A percentile compares a stretch with the other conserved stretches of the same genome.
phyloP scores from a whole-genome alignment of 1,284 basidiomycete species.

The Ustilago lituana region DNA sequence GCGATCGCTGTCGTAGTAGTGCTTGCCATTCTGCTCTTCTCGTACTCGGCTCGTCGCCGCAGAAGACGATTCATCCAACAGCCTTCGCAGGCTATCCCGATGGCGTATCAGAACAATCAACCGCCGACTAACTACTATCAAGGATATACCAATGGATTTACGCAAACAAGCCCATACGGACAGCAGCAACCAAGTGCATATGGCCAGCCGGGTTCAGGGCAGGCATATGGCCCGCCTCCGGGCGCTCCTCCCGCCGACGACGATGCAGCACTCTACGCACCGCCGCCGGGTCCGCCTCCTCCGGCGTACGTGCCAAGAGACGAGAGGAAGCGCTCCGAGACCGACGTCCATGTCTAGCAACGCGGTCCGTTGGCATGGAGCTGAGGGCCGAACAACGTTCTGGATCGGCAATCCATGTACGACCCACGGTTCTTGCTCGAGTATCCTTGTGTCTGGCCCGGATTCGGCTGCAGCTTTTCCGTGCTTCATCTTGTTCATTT shows the following conservation, averaged over 20 bases:
- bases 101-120: constrained; percentile 34
- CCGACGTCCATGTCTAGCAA: too few species aligned
- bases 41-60: constrained; percentile 9
- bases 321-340: constrained; percentile 26
- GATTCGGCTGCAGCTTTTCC: background rate
- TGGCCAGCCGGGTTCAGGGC: constrained; percentile 10
- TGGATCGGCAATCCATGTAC: too few species aligned
- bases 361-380: too few species aligned
- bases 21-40: constrained; percentile 15
- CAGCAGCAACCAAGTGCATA: constrained; percentile 18
- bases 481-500: background rate
- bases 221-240: constrained; percentile 35
- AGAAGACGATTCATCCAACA: constrained; percentile 27
- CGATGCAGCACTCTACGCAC: constrained; percentile 31
- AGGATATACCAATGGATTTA: constrained; percentile 25
- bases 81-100: constrained; percentile 13
- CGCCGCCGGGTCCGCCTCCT: constrained; percentile 37
- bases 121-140: constrained; percentile 16
- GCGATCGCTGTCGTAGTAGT: constrained; percentile 27
- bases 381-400: too few species aligned
- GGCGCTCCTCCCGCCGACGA: constrained; percentile 20
- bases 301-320: constrained; percentile 36
- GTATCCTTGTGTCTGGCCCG: too few species aligned
- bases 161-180: constrained; percentile 25
- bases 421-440: too few species aligned